Evolutionary conservation across 2,329 filamentous ascomycete species (phyloP).

Genomic region (Zalaria sp.): DNA sequence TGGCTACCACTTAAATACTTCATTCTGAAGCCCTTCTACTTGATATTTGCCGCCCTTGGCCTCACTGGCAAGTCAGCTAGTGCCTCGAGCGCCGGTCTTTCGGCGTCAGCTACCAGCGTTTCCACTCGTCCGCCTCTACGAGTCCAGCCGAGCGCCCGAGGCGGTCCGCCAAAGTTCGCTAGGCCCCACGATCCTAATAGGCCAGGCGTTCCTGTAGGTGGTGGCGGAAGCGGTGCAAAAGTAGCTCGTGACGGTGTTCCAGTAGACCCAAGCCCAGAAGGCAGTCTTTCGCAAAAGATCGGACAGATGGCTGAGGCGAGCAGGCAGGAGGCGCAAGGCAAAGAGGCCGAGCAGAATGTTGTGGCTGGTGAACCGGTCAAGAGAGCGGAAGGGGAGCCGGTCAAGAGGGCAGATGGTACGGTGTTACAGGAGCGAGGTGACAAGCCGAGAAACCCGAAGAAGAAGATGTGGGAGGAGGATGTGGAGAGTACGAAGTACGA

Average conservation of each 20-base stretch:
- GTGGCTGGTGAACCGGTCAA: slow-evolving; percentile 11
- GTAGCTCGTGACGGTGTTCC: slow-evolving; percentile 14
- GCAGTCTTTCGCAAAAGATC: slow-evolving; percentile 26
- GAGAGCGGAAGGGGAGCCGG: slow-evolving; percentile 19
- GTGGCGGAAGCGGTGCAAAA: slow-evolving; percentile 32
- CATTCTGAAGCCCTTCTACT: slow-evolving; percentile 7
- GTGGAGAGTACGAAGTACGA: slow-evolving; percentile 19
- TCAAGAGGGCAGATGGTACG: slow-evolving; percentile 29
- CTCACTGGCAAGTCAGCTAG: slow-evolving; percentile 1
- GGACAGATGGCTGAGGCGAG: slow-evolving; percentile 28
- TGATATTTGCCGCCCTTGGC: slow-evolving; percentile 3
- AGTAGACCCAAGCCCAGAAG: slow-evolving; percentile 11
- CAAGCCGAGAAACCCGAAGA: slow-evolving; percentile 40
- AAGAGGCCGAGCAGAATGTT: slow-evolving; percentile 8
- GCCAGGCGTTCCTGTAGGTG: slow-evolving; percentile 32
- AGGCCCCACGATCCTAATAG: slow-evolving; percentile 6
- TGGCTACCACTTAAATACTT: slow-evolving; percentile 48
- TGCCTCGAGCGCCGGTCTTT: neutral
- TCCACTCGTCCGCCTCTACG: slow-evolving; percentile 23
- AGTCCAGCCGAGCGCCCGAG: slow-evolving; percentile 29
- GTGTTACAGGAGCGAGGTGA: slow-evolving; percentile 22
- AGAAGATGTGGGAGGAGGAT: slow-evolving; percentile 46
- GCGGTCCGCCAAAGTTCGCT: slow-evolving; percentile 18
- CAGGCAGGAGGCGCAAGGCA: slow-evolving; percentile 9
- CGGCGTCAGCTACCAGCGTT: slow-evolving; percentile 6